Base-by-base conservation (phyloP, 805 yeast species). In the Lipomyces chichibuensis region DNA sequence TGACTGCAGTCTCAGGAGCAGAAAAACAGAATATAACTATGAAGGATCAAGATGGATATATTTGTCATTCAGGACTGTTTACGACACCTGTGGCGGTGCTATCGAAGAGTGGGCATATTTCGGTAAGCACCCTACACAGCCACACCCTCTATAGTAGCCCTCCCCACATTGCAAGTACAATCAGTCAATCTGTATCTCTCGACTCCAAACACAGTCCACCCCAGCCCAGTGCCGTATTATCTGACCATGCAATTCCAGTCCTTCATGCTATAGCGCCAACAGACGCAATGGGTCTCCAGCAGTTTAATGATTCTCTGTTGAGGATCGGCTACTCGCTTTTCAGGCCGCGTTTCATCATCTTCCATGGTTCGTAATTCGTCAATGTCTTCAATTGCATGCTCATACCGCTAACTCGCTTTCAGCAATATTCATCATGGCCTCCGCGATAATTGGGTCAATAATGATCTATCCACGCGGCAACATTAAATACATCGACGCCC, bases 401-500 rank as follows among this genome's bases (percentile, higher is more conserved):
- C 5, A 92, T 88, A 1, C 95, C 89, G 74, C 90, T 35, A 20
- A 23, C 55, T 52, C 33, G 0, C n/a, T 14, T 27, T 2, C 51
- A 67, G 71, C 61, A 78, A 82, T 84, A 49, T 94, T 92, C 76
- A 86, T 94, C 70, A 76, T 88, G 0, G 58, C 78, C 25, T 79
- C 85, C 83, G 77, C 85, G 0, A 80, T 95, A 2, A 51, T 92
- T 0, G 86, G 90, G 0, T 91, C 98, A 0, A 83, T 93, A 43
- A 74, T 94, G 62, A 77, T 95, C 52, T 94, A 88, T 73, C 97
- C 97, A 0, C 83, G 84, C n/a, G 83, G 82, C 63, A 88, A 89
- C 74, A 78, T 80, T 27, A 62, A 74, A 8, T 95, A 94, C 76
- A 88, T 91, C 57, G 98, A 95, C 79, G 86, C 89, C 1, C 79